These are phyloP conservation scores for Backusella sp. DNA, from an alignment of 192 early-diverging fungal species.

Conservation along the genomic window DNA sequence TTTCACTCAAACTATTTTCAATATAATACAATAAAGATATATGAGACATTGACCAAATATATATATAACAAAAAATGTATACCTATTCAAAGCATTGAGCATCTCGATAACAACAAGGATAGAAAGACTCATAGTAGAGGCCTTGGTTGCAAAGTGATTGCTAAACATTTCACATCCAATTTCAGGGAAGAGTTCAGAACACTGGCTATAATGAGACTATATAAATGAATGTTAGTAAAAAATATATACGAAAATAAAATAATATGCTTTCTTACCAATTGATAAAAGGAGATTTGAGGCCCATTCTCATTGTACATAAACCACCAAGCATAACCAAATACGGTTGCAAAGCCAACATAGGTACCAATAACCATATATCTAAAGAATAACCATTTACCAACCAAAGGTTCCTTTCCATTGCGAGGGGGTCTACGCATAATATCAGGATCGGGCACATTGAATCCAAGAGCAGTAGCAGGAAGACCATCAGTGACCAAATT, in stretches of 20 bases:
- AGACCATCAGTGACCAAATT: slow-evolving; percentile 98
- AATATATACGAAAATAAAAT: neutral
- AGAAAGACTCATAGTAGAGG: slow-evolving; percentile 94
- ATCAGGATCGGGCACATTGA: slow-evolving; percentile 94
- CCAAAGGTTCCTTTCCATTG: slow-evolving; percentile 81
- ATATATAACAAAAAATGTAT: neutral
- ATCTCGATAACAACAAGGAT: slow-evolving; percentile 97
- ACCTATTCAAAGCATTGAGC: slow-evolving; percentile 97
- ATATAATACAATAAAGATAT: neutral
- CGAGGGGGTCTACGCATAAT: slow-evolving; percentile 94
- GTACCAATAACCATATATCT: slow-evolving; percentile 92
- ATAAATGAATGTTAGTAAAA: slow-evolving; percentile 1
- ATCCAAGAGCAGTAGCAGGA: slow-evolving; percentile 96
- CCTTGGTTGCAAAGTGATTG: slow-evolving; percentile 73
- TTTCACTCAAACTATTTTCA: slow-evolving; percentile 75
- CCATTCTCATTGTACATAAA: slow-evolving; percentile 90
- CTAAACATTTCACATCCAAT: slow-evolving; percentile 93
- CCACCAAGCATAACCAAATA: slow-evolving; percentile 99
- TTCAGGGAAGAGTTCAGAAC: slow-evolving; percentile 82
- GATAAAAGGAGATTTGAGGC: slow-evolving; percentile 83
- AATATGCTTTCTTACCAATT: slow-evolving; percentile 62
- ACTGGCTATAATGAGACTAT: slow-evolving; percentile 91
- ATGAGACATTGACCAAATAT: neutral
- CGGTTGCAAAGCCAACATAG: slow-evolving; percentile 91
- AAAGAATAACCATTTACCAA: slow-evolving; percentile 93